Percentiles rank a stretch among this genome's conserved stretches.
Conservation (phyloP, 805 yeast genomes). For the Danielia oregonensis region DNA sequence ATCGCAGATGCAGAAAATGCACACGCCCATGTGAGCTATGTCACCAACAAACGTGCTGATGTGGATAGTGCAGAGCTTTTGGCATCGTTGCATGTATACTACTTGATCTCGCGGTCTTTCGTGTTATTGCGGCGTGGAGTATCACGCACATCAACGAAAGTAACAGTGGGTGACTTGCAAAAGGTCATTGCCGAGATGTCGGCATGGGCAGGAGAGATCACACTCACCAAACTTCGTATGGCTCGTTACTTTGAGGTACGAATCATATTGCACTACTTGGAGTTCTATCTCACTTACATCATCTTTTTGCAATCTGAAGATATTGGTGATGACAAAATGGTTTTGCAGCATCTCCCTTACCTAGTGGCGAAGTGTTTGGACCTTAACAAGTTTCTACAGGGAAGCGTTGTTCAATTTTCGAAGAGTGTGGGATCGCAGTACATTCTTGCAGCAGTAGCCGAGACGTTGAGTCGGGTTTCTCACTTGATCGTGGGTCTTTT, state of each 20-base stretch:
- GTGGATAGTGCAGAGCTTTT: conserved; percentile 15
- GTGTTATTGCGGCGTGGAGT: conserved; percentile 11
- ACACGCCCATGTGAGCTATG: conserved; percentile 20
- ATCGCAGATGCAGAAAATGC: conserved; percentile 22
- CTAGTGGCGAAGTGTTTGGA: conserved; percentile 14
- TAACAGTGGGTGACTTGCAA: conserved; percentile 20
- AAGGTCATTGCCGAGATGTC: conserved; percentile 21
- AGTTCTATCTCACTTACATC: conserved; percentile 24
- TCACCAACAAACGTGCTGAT: conserved; percentile 6
- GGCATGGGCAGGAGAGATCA: conserved; percentile 22
- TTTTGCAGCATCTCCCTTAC: conserved; percentile 13
- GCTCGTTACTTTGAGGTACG: conserved; percentile 10
- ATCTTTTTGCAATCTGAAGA: conserved; percentile 37
- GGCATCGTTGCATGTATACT: conserved; percentile 21
- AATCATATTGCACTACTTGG: conserved; percentile 24
- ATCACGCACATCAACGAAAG: conserved; percentile 1
- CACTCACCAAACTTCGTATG: conserved; percentile 11
- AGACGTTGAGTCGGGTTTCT: conserved; percentile 25
- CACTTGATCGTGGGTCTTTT: conserved; percentile 33
- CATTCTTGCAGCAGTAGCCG: conserved; percentile 24
- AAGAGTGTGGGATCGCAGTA: conserved; percentile 14
- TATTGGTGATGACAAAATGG: conserved; percentile 11
- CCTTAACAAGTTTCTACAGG: conserved; percentile 13
- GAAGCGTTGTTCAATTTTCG: conserved; percentile 6
- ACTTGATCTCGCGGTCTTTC: conserved; percentile 27